Evolutionary conservation across 1,284 basidiomycete species (phyloP).

Genomic region (Filobasidium uniguttulatum): DNA sequence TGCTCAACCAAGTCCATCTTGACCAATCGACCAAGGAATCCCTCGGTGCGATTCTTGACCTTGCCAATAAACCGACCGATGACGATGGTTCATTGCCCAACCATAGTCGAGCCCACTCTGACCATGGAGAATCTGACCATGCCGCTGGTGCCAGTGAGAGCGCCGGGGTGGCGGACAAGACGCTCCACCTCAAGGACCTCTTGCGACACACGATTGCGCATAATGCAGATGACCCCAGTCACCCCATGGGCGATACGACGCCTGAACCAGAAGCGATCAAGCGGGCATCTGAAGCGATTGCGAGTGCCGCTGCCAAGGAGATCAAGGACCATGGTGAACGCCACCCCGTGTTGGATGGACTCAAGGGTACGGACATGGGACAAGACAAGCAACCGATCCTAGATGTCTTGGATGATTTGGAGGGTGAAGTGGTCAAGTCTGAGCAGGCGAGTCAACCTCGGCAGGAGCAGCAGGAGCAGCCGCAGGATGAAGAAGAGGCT

Average conservation of each 20-base stretch:
- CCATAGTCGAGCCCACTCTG: background rate
- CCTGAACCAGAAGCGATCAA: background rate
- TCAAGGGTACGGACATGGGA: background rate
- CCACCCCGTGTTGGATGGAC: background rate
- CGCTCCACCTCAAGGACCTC: too few species aligned
- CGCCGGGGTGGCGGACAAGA: too few species aligned
- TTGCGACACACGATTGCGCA: too few species aligned
- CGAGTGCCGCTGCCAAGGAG: background rate
- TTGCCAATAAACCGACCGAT: too few species aligned
- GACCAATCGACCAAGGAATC: too few species aligned
- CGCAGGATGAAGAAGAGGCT: background rate
- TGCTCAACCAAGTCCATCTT: background rate
- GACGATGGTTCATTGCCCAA: background rate
- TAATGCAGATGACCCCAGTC: too few species aligned
- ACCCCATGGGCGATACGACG: too few species aligned
- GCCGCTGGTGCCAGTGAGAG: too few species aligned
- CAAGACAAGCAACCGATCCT: background rate
- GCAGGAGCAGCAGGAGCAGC: background rate
- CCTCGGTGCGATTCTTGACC: too few species aligned
- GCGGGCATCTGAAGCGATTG: background rate
- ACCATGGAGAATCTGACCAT: too few species aligned
- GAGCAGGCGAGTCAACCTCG: background rate
- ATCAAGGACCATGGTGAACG: background rate
- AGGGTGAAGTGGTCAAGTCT: background rate
- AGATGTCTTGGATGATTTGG: conserved; percentile 2